Base-by-base conservation (phyloP, 371 early-diverging fungal genomes). In the Lichtheimia ramosa region DNA sequence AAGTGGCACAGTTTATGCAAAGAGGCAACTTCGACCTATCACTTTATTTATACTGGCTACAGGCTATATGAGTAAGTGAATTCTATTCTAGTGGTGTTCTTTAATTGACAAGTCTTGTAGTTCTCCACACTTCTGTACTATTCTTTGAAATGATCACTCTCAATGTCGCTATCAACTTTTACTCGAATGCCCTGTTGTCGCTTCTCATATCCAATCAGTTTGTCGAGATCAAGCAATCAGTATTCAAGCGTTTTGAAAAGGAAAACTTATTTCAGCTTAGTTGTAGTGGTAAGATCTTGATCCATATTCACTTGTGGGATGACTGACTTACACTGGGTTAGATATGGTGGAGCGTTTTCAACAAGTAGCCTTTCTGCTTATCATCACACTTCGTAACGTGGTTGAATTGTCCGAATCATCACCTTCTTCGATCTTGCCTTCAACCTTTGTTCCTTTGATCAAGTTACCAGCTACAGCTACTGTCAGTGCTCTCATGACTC, bases 281-380 rank as follows among this genome's bases (percentile, higher is more conserved):
- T 20, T 96, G 97, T 69, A 86, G 88, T 48, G 94, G 92, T 92
- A 79, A 61, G 78, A 25, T 46, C 42, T n/a, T n/a, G n/a, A 55
- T 41, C 3, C 39, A 55, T 15, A 25, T 28, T 40, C 20, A 12
- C 3, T 43, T 43, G 34, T 8, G 6, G 10, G 34, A 34, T 34
- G 34, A 10, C 10, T 34, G 10, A 34, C 13, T n/a, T 8, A 48
- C 20, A 54, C 14, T 15, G 14, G 7, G 5, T 5, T 55, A 89
- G 97, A 98, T 77, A 91, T 97, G 34, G 95, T 96, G 10, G 98
- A 98, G 73, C 82, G 99, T 6, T 96, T 97, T 65, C 96, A 97
- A 62, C 83, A 96, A 15, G 81, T 86, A 0, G 85, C 92, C 1
- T 96, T 93, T 64, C 70, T 98, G 56, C 65, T 86, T 43, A 90